Percentiles rank a stretch among this genome's conserved stretches.
phyloP scores from a whole-genome alignment of 2,329 filamentous ascomycete genomes.

The Fusarium sambucinum region DNA sequence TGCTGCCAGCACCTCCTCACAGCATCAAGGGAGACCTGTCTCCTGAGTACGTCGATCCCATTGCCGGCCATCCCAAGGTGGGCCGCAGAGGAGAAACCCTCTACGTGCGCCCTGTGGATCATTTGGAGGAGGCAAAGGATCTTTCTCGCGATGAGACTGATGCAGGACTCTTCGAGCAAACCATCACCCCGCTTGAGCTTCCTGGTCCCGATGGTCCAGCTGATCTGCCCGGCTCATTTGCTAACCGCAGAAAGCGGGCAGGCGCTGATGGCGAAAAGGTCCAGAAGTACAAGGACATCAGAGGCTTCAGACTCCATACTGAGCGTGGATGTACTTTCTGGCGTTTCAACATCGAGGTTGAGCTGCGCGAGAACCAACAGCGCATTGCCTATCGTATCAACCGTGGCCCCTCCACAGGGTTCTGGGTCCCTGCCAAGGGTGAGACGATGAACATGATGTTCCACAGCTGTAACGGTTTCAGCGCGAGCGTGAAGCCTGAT shows the following conservation, averaged over 20 bases:
- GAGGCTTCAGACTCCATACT: slow-evolving; percentile 83
- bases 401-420: slow-evolving; percentile 85
- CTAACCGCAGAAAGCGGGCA: slow-evolving; percentile 64
- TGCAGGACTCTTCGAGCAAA: slow-evolving; percentile 82
- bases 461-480: slow-evolving; percentile 97
- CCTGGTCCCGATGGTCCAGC: slow-evolving; percentile 55
- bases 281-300: slow-evolving; percentile 84
- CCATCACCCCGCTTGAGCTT: slow-evolving; percentile 65
- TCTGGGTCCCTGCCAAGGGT: slow-evolving; percentile 90
- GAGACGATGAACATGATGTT: slow-evolving; percentile 99
- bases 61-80: slow-evolving; percentile 87
- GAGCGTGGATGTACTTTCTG: slow-evolving; percentile 95
- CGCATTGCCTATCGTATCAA: slow-evolving; percentile 97
- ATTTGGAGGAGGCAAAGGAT: slow-evolving; percentile 82
- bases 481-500: slow-evolving; percentile 79
- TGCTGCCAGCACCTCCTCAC: slow-evolving; percentile 81
- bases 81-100: slow-evolving; percentile 87
- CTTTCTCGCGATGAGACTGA: slow-evolving; percentile 84
- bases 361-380: slow-evolving; percentile 81
- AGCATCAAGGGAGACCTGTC: slow-evolving; percentile 75
- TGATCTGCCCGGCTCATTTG: slow-evolving; percentile 66
- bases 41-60: slow-evolving; percentile 87
- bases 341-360: slow-evolving; percentile 95
- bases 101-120: slow-evolving; percentile 90
- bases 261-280: slow-evolving; percentile 81